Evolutionary conservation across 2,329 filamentous ascomycete genomes (phyloP), one percentile per base, ranked within the genome.

Genomic region (Paracamarosporium sp.): DNA sequence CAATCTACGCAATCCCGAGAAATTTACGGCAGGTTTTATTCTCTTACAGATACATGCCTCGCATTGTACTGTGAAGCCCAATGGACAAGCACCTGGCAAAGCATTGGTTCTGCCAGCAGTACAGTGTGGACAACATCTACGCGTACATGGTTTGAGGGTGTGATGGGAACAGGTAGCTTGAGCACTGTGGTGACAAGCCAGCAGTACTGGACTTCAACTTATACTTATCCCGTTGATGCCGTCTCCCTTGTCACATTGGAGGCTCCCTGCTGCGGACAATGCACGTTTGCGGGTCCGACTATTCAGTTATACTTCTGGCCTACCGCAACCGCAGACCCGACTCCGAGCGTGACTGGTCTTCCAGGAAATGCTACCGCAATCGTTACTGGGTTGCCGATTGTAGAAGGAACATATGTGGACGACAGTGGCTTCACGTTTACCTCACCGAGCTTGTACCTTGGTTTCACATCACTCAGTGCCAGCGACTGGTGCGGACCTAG

Each of bases 301-400:
- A 43, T 61, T 15, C 47, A 61, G 11, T 33, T 61, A 4, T 61
- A 53, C 48, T 61, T 55, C 43, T 61, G 59, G 53, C 48, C 59
- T 2, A 24, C 28, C 8, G n/a, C 27, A 11, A 41, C 44, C 27
- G 43, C 36, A 9, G 43, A 40, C 11, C 24, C 48, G 28, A 38
- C 44, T 13, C 56, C 56, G 15, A 48, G 17, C n/a, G 46, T 52
- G 2, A 55, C 59, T 24, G 50, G 50, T 20, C 47, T 59, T 9
- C 52, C 44, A 28, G 40, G 20, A 15, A 47, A 48, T 45, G 41
- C 43, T 35, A 48, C 53, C 7, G 52, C 56, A 17, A 31, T 25
- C 13, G 44, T 46, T 4, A 40, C 46, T 5, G 48, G 20, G 7
- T 20, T 58, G 15, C 40, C 46, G 13, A n/a, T 13, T 12, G 56